Evolutionary conservation across 2,329 filamentous ascomycete species (phyloP), one percentile per base, ranked within the genome.

Genomic region (Cordyceps cateniannulata): DNA sequence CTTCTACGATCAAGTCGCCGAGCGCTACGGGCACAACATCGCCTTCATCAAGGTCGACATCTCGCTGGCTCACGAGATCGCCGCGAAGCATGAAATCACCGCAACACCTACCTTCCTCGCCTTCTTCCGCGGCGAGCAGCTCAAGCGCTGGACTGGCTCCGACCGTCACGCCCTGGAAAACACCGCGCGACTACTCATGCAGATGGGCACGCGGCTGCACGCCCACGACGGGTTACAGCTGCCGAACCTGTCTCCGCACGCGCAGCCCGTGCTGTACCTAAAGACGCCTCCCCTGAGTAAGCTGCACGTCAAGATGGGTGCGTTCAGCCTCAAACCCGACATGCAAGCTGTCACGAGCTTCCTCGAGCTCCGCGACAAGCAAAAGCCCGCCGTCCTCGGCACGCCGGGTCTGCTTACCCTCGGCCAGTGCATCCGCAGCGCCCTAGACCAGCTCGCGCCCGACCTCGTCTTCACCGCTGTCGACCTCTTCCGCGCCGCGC

Each of bases 91-190:
- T 70, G 76, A 80, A 1, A 82, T 97, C 56, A 81, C 84, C 2
- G 88, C 88, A 4, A 96, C 93, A 0, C 93, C 93, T 0, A 96
- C 93, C 0, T 96, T 98, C 69, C 84, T 95, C 69, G 93, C 91
- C 0, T 96, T 93, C 69, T 75, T 93, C 9, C 87, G 82, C 57
- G 91, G 92, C 1, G 75, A 87, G 62, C 85, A 93, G 69, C 83
- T 90, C 53, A 87, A 91, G 63, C 83, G 88, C 65, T 98, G 93
- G 93, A 83, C 81, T 54, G 92, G 92, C 1, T 90, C 89, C 1
- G 87, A 93, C 68, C 81, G 84, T 3, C 78, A 80, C 14, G 79
- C 85, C 18, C 78, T 98, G 16, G 83, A 84, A 57, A 83, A 83
- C 18, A 95, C 92, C 62, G 80, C 96, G 14, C 83, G 85, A 38